Base-by-base conservation (phyloP, 2,329 filamentous ascomycete species). In the Sporothrix globosa region DNA sequence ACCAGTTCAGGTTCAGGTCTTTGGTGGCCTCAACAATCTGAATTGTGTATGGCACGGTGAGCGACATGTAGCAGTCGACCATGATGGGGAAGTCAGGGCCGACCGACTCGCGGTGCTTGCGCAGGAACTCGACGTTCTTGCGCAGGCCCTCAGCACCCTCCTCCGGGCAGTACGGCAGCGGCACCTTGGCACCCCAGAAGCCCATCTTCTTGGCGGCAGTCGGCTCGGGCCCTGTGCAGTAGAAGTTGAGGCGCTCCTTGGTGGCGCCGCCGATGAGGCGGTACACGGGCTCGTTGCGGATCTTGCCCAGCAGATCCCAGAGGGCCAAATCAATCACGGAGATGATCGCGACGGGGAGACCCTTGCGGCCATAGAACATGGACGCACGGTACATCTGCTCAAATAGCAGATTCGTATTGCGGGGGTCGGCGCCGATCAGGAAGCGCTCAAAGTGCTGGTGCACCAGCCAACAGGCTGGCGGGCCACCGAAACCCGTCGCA, bases 361-460 rank as follows among this genome's bases (percentile, higher is more conserved):
- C 94, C 81, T 97, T 97, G 75, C 94, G 90, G 73, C 94, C 94
- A 78, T 97, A 97, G 84, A 97, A 97, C 92, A 97, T 96, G 75
- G 93, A 96, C 1, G 87, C 92, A 72, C 93, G 90, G 84, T 97
- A 97, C 94, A 97, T 97, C 80, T 96, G 93, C 83, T 97, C 94
- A 78, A 96, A 97, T 41, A 97, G 84, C 73, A 94, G 87, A 81
- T 97, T 97, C 68, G 92, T 96, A 78, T 97, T 93, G 75, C 94
- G 87, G 13, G 93, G 93, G 79, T 97, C 94, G 76, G 92, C 90
- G 54, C 93, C 93, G 75, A 97, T 86, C 72, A 97, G 83, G 85
- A 97, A 97, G 73, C 94, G 88, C 81, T 96, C 91, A 79, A 97
- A 97, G 82, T 97, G 94, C 81, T 96, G 91, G 77, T 95, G 91